Conservation (phyloP, 78 protist species). For the Monocercomonoides exilis region DNA sequence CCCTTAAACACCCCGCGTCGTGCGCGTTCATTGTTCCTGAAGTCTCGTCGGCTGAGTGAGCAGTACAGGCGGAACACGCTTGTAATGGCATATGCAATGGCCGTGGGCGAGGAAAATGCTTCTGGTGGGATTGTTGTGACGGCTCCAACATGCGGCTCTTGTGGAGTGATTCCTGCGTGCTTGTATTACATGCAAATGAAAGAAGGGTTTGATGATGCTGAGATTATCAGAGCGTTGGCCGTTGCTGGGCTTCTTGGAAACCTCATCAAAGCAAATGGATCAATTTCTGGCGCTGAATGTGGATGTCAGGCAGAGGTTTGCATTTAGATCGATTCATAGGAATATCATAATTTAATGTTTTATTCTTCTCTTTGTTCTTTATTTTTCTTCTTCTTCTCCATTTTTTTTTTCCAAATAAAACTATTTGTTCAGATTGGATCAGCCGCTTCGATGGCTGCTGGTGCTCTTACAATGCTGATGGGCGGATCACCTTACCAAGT, state of each 20-base stretch:
- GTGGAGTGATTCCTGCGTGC: slow-evolving; percentile 43
- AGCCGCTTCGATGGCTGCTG: slow-evolving; percentile 47
- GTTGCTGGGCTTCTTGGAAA: slow-evolving; percentile 29
- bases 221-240: slow-evolving; percentile 24
- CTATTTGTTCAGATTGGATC: slow-evolving; percentile 12
- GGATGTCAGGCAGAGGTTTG: slow-evolving; percentile 56
- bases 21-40: not conserved
- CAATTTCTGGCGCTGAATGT: slow-evolving; percentile 48
- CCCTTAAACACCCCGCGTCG: not conserved
- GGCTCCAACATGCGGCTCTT: slow-evolving; percentile 44
- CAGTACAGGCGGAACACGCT: not conserved
- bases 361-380: not conserved
- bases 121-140: slow-evolving; percentile 35
- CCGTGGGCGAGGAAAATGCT: slow-evolving; percentile 50
- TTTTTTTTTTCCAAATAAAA: not conserved
- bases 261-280: slow-evolving; percentile 31
- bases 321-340: not conserved
- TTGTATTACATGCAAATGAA: slow-evolving; percentile 10
- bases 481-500: slow-evolving; percentile 33
- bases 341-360: not conserved
- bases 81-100: slow-evolving; percentile 9
- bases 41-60: not conserved
- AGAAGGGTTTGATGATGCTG: slow-evolving; percentile 21
- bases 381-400: not conserved
- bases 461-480: slow-evolving; percentile 22